Conservation (phyloP, 768 basidiomycete genomes). For the Boletus vermiculosoides region DNA sequence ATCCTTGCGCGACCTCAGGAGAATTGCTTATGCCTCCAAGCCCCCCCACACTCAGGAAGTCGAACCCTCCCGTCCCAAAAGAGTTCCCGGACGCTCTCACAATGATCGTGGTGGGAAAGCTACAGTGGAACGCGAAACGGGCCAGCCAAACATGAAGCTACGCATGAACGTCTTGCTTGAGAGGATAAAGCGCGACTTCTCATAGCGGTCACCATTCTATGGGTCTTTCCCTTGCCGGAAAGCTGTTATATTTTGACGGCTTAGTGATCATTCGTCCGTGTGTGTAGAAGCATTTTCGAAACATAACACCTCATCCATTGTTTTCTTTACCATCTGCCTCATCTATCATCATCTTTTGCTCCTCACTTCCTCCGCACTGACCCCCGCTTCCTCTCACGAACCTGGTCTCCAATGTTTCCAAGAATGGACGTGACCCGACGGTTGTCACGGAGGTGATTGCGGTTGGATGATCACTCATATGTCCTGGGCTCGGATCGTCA, state of each 20-base stretch:
- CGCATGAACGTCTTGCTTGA: constrained; percentile 87
- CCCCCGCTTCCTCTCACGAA: constrained; percentile 54
- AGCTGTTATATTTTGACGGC: background rate
- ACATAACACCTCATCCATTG: constrained; percentile 40
- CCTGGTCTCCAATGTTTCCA: constrained; percentile 57
- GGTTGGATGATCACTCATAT: constrained; percentile 78
- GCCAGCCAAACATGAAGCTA: constrained; percentile 77
- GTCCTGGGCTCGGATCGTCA: constrained; percentile 81
- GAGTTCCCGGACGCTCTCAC: constrained; percentile 12
- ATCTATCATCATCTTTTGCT: constrained; percentile 41
- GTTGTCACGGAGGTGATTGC: constrained; percentile 67
- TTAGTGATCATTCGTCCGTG: background rate
- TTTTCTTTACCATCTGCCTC: constrained; percentile 53
- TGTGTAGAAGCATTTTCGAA: background rate
- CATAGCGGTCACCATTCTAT: constrained; percentile 28
- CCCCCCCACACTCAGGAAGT: constrained; percentile 60
- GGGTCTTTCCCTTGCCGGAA: background rate
- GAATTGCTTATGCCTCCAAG: constrained; percentile 58
- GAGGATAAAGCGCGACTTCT: constrained; percentile 68
- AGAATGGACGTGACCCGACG: constrained; percentile 43
- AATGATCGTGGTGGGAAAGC: constrained; percentile 30
- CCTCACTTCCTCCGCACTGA: constrained; percentile 24
- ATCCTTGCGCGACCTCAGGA: constrained; percentile 59
- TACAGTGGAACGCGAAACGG: constrained; percentile 27
- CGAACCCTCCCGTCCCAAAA: constrained; percentile 37